Percentiles rank a stretch among this genome's conserved stretches.
These are phyloP conservation scores for Hanseniaspora lachancei DNA, from an alignment of 805 yeast genomes.

Conservation along the genomic window DNA sequence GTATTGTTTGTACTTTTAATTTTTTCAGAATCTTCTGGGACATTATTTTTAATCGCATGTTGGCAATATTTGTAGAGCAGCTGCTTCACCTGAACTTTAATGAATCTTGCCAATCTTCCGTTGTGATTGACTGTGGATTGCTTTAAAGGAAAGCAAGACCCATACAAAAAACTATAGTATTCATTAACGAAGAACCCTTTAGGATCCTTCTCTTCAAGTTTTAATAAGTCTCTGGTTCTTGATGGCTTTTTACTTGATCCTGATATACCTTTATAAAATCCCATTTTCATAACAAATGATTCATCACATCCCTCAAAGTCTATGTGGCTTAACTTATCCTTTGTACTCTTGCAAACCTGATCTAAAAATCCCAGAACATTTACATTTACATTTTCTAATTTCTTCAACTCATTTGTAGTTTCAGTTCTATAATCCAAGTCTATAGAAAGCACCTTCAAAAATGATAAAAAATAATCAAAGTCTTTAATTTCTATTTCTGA, in stretches of 20 bases:
- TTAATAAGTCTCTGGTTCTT: background rate
- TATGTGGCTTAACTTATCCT: background rate
- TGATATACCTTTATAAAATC: background rate
- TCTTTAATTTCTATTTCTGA: background rate
- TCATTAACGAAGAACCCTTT: constrained; percentile 21
- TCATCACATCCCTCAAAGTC: background rate
- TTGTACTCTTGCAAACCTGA: background rate
- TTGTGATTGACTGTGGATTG: constrained; percentile 34
- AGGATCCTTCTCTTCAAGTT: constrained; percentile 15
- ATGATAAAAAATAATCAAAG: background rate
- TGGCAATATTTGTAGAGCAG: constrained; percentile 1
- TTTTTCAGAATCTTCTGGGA: constrained; percentile 9
- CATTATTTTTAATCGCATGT: constrained; percentile 32
- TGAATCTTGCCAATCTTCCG: constrained; percentile 36
- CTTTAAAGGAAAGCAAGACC: constrained; percentile 27
- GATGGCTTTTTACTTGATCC: background rate
- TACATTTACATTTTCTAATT: background rate
- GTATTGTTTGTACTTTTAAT: constrained; percentile 24
- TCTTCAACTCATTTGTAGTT: background rate
- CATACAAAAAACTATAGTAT: constrained; percentile 29
- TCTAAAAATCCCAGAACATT: constrained; percentile 5
- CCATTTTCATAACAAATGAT: background rate
- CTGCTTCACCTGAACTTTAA: constrained; percentile 16
- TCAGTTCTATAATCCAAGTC: background rate
- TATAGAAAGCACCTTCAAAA: background rate